Conservation (phyloP, 768 basidiomycete genomes). For the Coprinopsis strossmayeri region DNA sequence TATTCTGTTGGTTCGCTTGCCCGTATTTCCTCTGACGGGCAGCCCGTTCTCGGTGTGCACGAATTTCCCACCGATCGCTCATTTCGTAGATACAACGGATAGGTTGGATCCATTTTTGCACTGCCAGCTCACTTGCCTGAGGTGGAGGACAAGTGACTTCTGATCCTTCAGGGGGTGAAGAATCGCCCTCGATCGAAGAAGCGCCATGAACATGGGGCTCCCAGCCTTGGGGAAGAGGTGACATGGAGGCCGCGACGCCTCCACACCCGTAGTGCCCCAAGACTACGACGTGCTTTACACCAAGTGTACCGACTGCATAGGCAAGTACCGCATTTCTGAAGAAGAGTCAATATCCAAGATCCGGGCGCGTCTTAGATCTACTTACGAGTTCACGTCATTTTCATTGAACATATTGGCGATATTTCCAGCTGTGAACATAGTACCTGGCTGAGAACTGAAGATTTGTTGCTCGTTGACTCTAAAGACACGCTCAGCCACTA, state of each 20-base stretch:
- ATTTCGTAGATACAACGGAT: conserved; percentile 30
- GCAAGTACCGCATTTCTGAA: conserved; percentile 23
- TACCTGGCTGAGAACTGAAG: conserved; percentile 23
- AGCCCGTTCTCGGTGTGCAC: conserved; percentile 22
- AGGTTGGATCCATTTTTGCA: conserved; percentile 35
- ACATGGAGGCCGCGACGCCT: conserved; percentile 24
- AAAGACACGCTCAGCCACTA: neutral
- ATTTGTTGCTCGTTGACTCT: conserved; percentile 26
- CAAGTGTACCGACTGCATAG: conserved; percentile 21
- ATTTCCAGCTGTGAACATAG: conserved; percentile 26
- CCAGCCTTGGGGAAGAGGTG: conserved; percentile 11
- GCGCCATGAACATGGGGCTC: conserved; percentile 5
- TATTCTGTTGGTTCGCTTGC: conserved; percentile 8
- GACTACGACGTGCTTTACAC: conserved; percentile 25
- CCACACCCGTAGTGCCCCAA: conserved; percentile 27
- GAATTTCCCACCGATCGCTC: conserved; percentile 31
- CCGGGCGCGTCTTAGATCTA: neutral
- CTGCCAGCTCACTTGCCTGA: conserved; percentile 18
- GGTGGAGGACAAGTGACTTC: neutral
- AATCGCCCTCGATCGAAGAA: neutral
- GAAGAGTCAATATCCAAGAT: neutral
- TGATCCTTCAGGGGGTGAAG: neutral
- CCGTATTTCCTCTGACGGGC: neutral
- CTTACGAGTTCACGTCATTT: conserved; percentile 23
- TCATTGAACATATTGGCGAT: conserved; percentile 27